Evolutionary conservation across 2,329 filamentous ascomycete species (phyloP), one percentile per base, ranked within the genome.

Genomic region (Fusarium multiceps): DNA sequence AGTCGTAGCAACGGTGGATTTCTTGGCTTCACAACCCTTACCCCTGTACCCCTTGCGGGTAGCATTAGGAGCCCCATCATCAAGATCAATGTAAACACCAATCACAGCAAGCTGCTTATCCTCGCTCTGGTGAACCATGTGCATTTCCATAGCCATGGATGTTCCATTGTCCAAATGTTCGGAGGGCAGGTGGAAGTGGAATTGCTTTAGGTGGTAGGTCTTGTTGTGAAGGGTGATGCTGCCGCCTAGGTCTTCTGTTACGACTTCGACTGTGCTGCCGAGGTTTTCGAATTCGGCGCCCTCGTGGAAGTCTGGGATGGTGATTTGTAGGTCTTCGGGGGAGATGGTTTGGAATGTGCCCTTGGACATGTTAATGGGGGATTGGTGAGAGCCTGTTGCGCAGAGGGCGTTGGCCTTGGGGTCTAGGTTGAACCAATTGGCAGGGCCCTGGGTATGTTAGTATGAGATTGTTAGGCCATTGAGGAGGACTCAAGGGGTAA

Each of bases 131-230:
- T 76, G 78, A 3, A 77, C 77, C 68, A 78, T 72, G 60, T 78
- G 74, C 66, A 74, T 68, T 74, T 80, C 68, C 76, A 77, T 76
- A 25, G 75, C 73, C 48, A 69, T 59, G 49, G 72, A 75, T 0
- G 66, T 69, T 10, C 82, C 76, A 73, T 82, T 69, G 74, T 89
- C 79, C 48, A 83, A 81, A 71, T 90, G 88, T 80, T 90, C 88
- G 45, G 85, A 86, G 1, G 88, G 87, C 0, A 86, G 85, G 73
- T 89, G 88, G 78, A 89, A 87, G 76, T 89, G 87, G 78, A 88
- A 89, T 69, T 89, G 87, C 48, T 78, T 78, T 16, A 88, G 79
- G 0, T 69, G 73, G 75, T 83, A 88, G 18, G 78, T 73, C 18
- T 76, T 75, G 30, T 78, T 80, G 3, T 72, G 78, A 25, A 84